Percentiles rank a stretch among this genome's conserved stretches.
These are phyloP conservation scores for Seiridium cupressi DNA, from an alignment of 2,329 filamentous ascomycete species.

Conservation along the genomic window DNA sequence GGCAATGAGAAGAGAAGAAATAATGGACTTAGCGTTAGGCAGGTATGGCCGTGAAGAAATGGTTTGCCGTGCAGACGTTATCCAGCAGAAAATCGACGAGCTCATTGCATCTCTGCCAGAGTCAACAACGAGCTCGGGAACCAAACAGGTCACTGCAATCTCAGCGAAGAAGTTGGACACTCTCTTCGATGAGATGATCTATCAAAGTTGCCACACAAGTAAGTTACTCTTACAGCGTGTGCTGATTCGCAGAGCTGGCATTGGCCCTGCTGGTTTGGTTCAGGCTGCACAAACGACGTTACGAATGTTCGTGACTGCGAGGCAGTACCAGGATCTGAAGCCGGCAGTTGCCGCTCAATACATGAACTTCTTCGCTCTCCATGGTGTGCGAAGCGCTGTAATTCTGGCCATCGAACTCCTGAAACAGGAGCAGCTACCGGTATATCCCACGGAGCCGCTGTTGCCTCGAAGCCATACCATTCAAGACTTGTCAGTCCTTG, in stretches of 20 bases:
- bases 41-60: conserved; percentile 29
- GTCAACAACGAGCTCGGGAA: conserved; percentile 9
- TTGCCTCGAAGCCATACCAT: conserved; percentile 33
- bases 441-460: conserved; percentile 27
- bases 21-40: conserved; percentile 30
- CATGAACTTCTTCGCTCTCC: conserved; percentile 24
- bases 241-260: conserved; percentile 30
- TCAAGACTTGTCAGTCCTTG: conserved; percentile 32
- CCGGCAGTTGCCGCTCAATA: no score
- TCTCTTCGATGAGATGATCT: not conserved
- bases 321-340: conserved; percentile 25
- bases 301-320: conserved; percentile 27
- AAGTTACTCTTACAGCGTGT: conserved; percentile 29
- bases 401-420: conserved; percentile 33
- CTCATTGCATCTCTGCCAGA: conserved; percentile 24
- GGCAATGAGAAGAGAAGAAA: conserved; percentile 26
- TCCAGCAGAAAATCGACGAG: conserved; percentile 17
- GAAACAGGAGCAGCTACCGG: conserved; percentile 30
- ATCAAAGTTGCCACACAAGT: conserved; percentile 9
- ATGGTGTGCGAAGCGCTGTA: conserved; percentile 30
- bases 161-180: not conserved
- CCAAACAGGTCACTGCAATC: not conserved
- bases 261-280: conserved; percentile 27
- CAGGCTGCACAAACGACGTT: conserved; percentile 25
- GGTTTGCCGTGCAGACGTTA: conserved; percentile 19